These are phyloP conservation scores for Saksenaea vasiformis DNA, from an alignment of 371 early-diverging fungal genomes.

Conservation along the genomic window DNA sequence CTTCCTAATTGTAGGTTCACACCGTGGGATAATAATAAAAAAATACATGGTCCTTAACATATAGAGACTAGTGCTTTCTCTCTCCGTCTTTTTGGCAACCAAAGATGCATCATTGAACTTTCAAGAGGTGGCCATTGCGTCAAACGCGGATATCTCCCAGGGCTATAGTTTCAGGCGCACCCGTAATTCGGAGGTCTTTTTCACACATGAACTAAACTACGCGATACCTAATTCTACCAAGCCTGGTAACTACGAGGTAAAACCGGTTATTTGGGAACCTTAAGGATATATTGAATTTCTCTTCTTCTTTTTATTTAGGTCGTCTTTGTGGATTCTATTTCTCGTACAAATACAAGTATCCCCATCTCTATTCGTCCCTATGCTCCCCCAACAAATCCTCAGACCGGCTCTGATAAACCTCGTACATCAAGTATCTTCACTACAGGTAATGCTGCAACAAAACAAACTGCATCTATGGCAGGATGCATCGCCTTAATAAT, in stretches of 20 bases:
- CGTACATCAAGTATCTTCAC: neutral
- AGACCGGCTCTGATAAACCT: neutral
- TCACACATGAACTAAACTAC: conserved; percentile 40
- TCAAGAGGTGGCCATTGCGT: conserved; percentile 23
- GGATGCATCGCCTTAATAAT: conserved; percentile 2
- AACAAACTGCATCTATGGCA: neutral
- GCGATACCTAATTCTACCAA: conserved; percentile 30
- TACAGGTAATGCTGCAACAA: neutral
- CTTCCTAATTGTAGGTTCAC: conserved; percentile 3
- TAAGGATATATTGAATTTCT: neutral
- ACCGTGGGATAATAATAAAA: neutral
- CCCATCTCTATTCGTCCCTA: conserved; percentile 39
- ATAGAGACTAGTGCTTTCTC: conserved; percentile 19
- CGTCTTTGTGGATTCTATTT: conserved; percentile 32
- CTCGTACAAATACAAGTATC: conserved; percentile 36
- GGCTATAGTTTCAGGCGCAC: conserved; percentile 30
- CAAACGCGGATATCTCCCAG: conserved; percentile 39
- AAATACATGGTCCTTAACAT: neutral
- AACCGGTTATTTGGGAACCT: neutral
- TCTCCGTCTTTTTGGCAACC: conserved; percentile 31
- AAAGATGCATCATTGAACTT: conserved; percentile 24
- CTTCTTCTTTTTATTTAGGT: conserved; percentile 14
- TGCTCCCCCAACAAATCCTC: conserved; percentile 23
- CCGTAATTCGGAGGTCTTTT: conserved; percentile 24
- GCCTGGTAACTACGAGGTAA: conserved; percentile 36